Evolutionary conservation across 2,329 filamentous ascomycete species (phyloP).

Genomic region (Thielaviopsis populi): DNA sequence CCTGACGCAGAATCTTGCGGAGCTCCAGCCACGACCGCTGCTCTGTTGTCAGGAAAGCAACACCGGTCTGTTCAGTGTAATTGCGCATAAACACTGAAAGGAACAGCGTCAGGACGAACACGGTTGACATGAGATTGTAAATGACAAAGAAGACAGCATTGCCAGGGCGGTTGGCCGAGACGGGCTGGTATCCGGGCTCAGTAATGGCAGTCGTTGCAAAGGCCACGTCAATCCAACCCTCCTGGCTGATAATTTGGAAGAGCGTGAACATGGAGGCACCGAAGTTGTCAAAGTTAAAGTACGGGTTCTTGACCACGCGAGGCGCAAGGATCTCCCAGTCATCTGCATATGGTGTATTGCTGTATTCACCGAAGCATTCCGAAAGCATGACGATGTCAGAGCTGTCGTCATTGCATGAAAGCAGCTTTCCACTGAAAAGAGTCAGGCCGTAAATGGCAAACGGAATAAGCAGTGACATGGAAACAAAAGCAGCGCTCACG

Average conservation of each 20-base stretch:
- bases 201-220: constrained; percentile 71
- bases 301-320: constrained; percentile 64
- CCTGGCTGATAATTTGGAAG: constrained; percentile 96
- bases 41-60: constrained; percentile 87
- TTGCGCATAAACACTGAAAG: constrained; percentile 99
- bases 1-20: constrained; percentile 77
- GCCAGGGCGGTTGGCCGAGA: constrained; percentile 52
- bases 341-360: constrained; percentile 54
- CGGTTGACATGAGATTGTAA: constrained; percentile 90
- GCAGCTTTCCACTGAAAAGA: constrained; percentile 71
- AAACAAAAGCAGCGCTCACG: constrained; percentile 82
- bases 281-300: constrained; percentile 89
- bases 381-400: constrained; percentile 40
- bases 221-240: constrained; percentile 94
- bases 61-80: constrained; percentile 95
- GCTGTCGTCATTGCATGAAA: constrained; percentile 54
- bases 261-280: constrained; percentile 87
- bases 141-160: constrained; percentile 91
- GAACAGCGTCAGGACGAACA: constrained; percentile 93
- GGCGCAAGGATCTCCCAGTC: constrained; percentile 73
- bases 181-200: constrained; percentile 58
- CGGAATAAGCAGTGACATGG: constrained; percentile 81
- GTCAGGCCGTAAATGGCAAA: constrained; percentile 95
- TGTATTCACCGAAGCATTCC: constrained; percentile 75
- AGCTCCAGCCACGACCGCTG: constrained; percentile 95